These are phyloP conservation scores for Coniochaeta prunicola DNA, from an alignment of 2,329 filamentous ascomycete species.

Conservation along the genomic window DNA sequence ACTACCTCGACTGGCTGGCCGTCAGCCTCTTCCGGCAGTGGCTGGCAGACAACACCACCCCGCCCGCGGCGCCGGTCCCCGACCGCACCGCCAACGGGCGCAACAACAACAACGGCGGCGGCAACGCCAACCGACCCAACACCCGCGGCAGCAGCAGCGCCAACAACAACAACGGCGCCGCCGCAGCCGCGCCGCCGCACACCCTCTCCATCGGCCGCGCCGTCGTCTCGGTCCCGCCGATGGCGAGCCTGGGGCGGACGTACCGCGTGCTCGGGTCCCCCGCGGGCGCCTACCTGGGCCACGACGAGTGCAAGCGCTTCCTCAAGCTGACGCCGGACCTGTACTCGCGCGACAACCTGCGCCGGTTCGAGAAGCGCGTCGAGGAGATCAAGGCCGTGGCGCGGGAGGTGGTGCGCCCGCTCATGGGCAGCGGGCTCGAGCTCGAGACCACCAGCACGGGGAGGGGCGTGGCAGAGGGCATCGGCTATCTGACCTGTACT, in stretches of 20 bases:
- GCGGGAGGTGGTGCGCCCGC: slow-evolving; percentile 71
- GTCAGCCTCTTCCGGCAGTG: slow-evolving; percentile 86
- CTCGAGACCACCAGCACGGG: slow-evolving; percentile 31
- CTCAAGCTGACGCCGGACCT: slow-evolving; percentile 75
- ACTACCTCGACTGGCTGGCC: slow-evolving; percentile 84
- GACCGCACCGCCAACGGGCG: slow-evolving; percentile 14
- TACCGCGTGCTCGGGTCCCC: slow-evolving; percentile 70
- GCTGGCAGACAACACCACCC: slow-evolving; percentile 83
- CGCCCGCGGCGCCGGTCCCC: slow-evolving; percentile 41
- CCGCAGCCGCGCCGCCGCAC: neutral
- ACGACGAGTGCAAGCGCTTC: slow-evolving; percentile 87
- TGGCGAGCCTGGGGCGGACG: slow-evolving; percentile 60
- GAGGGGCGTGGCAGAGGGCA: slow-evolving; percentile 26
- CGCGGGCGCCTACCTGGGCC: slow-evolving; percentile 59
- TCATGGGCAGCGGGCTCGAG: slow-evolving; percentile 81
- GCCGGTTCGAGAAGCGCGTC: slow-evolving; percentile 76
- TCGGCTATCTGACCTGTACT: slow-evolving; percentile 45
- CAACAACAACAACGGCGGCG: neutral
- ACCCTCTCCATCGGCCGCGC: slow-evolving; percentile 24
- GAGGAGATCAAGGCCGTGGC: slow-evolving; percentile 85
- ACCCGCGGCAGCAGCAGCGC: slow-evolving; percentile 13
- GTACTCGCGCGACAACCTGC: slow-evolving; percentile 80
- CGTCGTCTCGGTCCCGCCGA: slow-evolving; percentile 29
- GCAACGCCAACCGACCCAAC: slow-evolving; percentile 5
- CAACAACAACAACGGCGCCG: slow-evolving; percentile 10